phyloP scores from a whole-genome alignment of 371 early-diverging fungal species.

The Capillidium rhysosporum region DNA sequence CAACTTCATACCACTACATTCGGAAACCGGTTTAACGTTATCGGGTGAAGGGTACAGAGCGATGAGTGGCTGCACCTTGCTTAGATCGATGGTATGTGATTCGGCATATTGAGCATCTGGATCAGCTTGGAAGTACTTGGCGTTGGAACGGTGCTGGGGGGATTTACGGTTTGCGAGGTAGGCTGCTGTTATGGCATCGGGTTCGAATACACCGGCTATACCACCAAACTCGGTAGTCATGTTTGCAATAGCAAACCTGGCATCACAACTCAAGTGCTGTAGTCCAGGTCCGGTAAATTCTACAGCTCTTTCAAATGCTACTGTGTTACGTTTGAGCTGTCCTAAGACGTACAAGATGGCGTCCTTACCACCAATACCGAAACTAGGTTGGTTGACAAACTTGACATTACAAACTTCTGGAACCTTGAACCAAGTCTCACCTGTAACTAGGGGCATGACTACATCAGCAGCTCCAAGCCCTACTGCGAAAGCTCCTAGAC shows the following conservation, averaged over 20 bases:
- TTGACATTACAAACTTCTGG: slow-evolving; percentile 54
- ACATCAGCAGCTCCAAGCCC: slow-evolving; percentile 66
- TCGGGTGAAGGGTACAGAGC: slow-evolving; percentile 57
- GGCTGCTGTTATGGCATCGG: slow-evolving; percentile 46
- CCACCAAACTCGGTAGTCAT: slow-evolving; percentile 71
- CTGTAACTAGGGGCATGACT: slow-evolving; percentile 59
- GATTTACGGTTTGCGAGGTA: slow-evolving; percentile 43
- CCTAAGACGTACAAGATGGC: slow-evolving; percentile 53
- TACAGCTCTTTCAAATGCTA: slow-evolving; percentile 58
- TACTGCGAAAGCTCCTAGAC: slow-evolving; percentile 52
- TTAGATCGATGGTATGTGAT: slow-evolving; percentile 42
- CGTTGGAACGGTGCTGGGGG: slow-evolving; percentile 36
- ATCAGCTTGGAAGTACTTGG: slow-evolving; percentile 51
- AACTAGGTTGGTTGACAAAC: slow-evolving; percentile 41
- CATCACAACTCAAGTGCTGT: slow-evolving; percentile 51
- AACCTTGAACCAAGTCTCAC: slow-evolving; percentile 64
- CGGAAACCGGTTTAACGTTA: slow-evolving; percentile 40
- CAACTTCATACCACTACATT: slow-evolving; percentile 33
- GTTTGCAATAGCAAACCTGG: slow-evolving; percentile 56
- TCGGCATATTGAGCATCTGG: slow-evolving; percentile 49
- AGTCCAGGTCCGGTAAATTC: slow-evolving; percentile 56
- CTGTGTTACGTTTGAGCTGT: slow-evolving; percentile 57
- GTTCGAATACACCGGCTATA: slow-evolving; percentile 56
- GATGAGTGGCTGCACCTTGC: slow-evolving; percentile 39
- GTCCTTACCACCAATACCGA: slow-evolving; percentile 65